Base-by-base conservation (phyloP, 2,329 filamentous ascomycete genomes). In the Canariomyces notabilis region DNA sequence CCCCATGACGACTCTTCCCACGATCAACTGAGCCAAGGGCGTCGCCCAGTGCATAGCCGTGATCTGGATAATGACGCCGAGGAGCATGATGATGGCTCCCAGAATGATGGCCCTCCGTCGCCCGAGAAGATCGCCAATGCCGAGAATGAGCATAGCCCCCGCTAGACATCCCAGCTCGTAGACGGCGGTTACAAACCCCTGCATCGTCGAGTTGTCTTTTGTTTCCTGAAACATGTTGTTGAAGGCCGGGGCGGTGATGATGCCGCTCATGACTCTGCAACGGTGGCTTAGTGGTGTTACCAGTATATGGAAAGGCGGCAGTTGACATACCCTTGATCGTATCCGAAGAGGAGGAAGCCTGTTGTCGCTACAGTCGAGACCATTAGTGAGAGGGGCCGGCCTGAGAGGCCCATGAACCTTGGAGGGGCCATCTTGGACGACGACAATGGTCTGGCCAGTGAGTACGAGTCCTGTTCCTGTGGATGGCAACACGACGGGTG, bases 281-380 rank as follows among this genome's bases (percentile, higher is more conserved):
- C 11, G 2, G 22, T 14, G 8, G 18, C 56, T 59, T 35, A 46
- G 37, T 26, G 21, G 14, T 21, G 33, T 9, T 8, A 16, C n/a
- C 9, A 4, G 6, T 6, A 36, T 15, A 15, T 14, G 12, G 4
- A 4, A 11, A 7, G 11, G 11, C 5, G 29, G n/a, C 21, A 16
- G 7, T 9, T 12, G 11, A 60, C 66, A 53, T 57, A 71, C 67
- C 67, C 69, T 61, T 73, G 76, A 49, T 79, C 76, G 57, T 79
- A 79, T 46, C 76, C 76, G 50, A 78, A 79, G n/a, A 79, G 70
- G 21, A 81, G 61, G 66, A 82, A 82, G 18, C 77, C 80, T 40
- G 77, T 80, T 1, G 80, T 83, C 4, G 80, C 79, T 20, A 84
- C 73, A n/a, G 74, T 72, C 1, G 81, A 81, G 37, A 85, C 72